Evolutionary conservation across 2,329 filamentous ascomycete genomes (phyloP), one percentile per base, ranked within the genome.

Genomic region (Colletotrichum australisinense): DNA sequence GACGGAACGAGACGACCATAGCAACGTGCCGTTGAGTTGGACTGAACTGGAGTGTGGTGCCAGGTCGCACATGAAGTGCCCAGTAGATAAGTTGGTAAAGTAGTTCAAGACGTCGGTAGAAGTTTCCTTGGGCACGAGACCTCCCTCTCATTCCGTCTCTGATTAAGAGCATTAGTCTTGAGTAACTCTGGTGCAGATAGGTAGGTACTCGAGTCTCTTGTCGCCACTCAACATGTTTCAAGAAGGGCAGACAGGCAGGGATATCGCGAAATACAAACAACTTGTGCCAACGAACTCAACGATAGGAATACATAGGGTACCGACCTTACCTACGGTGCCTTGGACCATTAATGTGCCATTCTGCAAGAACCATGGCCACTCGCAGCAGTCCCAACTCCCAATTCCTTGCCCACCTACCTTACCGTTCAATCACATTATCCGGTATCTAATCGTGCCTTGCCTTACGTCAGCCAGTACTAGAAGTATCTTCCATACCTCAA

Each of bases 181-280:
- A 26, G 59, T n/a, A 38, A 38, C 35, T 30, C 22, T 28, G 35
- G 11, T 28, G 38, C 38, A n/a, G 67, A 64, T 24, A 52, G 52
- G 26, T 42, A 63, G 46, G 53, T 30, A 57, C 42, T 22, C 52
- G 38, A 65, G 32, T 69, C 35, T 65, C 26, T 64, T 55, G 59
- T 62, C 64, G 60, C 60, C 63, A 46, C 68, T 70, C 63, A 9
- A n/a, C 30, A 59, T 67, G 68, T 71, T 71, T 71, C 68, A 70
- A 53, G 30, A 35, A 28, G 35, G 42, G 11, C 62, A 55, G 30
- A 60, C 24, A 55, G 55, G 68, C 68, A 70, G 53, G 68, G 68
- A 55, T 70, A 26, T 19, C 24, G 22, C 22, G 22, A 57, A 38
- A 30, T 65, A 22, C 52, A 65, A 46, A 26, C 49, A 26, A 49